A percentile compares a stretch with the other conserved stretches of the same genome.
These are phyloP conservation scores for Crithidia brevicula DNA, from an alignment of 208 protist species.

Conservation along the genomic window DNA sequence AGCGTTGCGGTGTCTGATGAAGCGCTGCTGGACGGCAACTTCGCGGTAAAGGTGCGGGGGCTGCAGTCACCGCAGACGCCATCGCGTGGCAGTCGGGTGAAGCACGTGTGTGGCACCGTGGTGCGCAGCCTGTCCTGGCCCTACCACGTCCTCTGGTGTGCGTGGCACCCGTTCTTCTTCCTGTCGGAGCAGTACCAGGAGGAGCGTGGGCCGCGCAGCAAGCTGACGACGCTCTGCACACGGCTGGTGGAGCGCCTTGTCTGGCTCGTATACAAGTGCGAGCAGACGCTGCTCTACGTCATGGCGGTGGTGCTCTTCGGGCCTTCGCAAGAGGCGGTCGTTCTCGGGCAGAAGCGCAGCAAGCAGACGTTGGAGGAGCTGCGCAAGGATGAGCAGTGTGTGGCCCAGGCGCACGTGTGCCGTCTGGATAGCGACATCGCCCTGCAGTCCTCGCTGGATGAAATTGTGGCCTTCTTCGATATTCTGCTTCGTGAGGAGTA, in stretches of 20 bases:
- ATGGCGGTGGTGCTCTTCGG: slow-evolving; percentile 83
- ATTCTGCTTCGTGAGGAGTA: slow-evolving; percentile 38
- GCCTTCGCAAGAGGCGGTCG: slow-evolving; percentile 49
- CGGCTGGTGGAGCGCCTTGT: slow-evolving; percentile 26
- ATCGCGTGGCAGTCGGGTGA: not conserved
- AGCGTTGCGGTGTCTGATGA: slow-evolving; percentile 32
- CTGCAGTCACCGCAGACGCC: slow-evolving; percentile 20
- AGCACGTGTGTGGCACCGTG: not conserved
- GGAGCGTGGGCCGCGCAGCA: slow-evolving; percentile 25
- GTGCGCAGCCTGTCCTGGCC: slow-evolving; percentile 8
- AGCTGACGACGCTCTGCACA: not conserved
- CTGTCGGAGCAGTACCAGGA: slow-evolving; percentile 56
- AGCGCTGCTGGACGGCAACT: slow-evolving; percentile 36
- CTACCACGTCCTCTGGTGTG: slow-evolving; percentile 27
- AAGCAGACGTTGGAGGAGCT: slow-evolving; percentile 47
- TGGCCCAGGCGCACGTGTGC: slow-evolving; percentile 56
- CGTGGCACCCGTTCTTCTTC: slow-evolving; percentile 41
- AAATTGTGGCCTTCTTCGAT: slow-evolving; percentile 64
- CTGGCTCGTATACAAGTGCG: slow-evolving; percentile 30
- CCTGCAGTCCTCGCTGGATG: slow-evolving; percentile 60
- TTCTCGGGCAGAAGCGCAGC: slow-evolving; percentile 37
- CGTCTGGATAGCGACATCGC: slow-evolving; percentile 56
- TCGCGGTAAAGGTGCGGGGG: slow-evolving; percentile 27
- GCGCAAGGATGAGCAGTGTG: slow-evolving; percentile 50
- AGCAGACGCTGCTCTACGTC: slow-evolving; percentile 52